phyloP scores from a whole-genome alignment of 1,284 basidiomycete species.

The Xerocomus minutiporus region DNA sequence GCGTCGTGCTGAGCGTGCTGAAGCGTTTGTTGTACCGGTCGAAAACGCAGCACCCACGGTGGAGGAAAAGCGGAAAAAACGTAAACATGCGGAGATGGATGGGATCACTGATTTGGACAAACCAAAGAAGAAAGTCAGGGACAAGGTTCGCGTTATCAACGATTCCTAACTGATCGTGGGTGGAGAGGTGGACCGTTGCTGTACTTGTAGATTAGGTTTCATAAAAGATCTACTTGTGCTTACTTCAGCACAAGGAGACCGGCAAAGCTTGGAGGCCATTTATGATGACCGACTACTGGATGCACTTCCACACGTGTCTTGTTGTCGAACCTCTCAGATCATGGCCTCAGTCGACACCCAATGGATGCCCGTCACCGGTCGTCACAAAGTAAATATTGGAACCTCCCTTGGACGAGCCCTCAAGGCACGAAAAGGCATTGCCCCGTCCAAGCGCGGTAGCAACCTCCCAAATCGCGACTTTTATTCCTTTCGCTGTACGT shows the following conservation, averaged over 20 bases:
- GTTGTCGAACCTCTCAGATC: constrained; percentile 28
- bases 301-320: constrained; percentile 16
- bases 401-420: constrained; percentile 53
- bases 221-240: constrained; percentile 9
- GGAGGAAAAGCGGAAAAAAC: constrained; percentile 72
- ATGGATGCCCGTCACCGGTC: constrained; percentile 55
- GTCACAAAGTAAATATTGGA: constrained; percentile 53
- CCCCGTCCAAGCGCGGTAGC: constrained; percentile 39
- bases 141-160: constrained; percentile 20
- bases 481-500: constrained; percentile 68
- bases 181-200: no score
- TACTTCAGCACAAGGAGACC: constrained; percentile 24
- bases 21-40: constrained; percentile 77
- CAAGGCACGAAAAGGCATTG: constrained; percentile 53
- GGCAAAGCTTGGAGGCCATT: constrained; percentile 1
- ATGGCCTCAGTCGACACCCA: constrained; percentile 43
- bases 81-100: constrained; percentile 36
- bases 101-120: constrained; percentile 24
- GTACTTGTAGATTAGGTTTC: background rate
- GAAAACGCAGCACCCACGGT: constrained; percentile 70
- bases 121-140: constrained; percentile 31
- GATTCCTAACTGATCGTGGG: constrained; percentile 9
- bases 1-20: constrained; percentile 72
- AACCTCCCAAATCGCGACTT: constrained; percentile 58
- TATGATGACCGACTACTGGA: constrained; percentile 13